A percentile compares a stretch with the other conserved stretches of the same genome.
Evolutionary conservation across 2,329 filamentous ascomycete species (phyloP).

Genomic region (Aspergillus udagawae): DNA sequence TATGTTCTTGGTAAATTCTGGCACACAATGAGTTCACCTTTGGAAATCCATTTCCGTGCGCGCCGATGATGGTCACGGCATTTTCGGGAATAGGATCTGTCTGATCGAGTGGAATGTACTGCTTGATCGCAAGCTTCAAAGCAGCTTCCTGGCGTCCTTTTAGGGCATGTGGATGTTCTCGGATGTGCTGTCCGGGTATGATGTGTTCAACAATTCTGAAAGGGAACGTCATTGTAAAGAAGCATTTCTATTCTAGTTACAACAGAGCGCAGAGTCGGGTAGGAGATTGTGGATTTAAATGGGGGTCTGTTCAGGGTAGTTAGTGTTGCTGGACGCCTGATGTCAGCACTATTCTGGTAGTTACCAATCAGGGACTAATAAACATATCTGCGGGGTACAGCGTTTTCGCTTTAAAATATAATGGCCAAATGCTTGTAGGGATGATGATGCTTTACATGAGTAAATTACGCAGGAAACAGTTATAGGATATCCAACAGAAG

Average conservation of each 20-base stretch:
- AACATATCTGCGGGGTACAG: no score
- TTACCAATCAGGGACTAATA: background rate
- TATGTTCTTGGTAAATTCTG: no score
- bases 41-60: slow-evolving; percentile 10
- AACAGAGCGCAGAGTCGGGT: background rate
- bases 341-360: background rate
- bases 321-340: background rate
- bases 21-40: slow-evolving; percentile 1
- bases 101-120: slow-evolving; percentile 51
- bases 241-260: background rate
- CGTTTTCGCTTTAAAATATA: no score
- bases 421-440: background rate
- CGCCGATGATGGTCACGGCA: slow-evolving; percentile 14
- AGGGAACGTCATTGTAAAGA: background rate
- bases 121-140: slow-evolving; percentile 50
- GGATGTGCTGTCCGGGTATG: slow-evolving; percentile 49
- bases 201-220: slow-evolving; percentile 47
- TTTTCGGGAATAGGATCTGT: slow-evolving; percentile 38
- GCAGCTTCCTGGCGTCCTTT: slow-evolving; percentile 46
- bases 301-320: background rate
- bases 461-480: no score
- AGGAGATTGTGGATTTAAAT: background rate
- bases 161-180: slow-evolving; percentile 49
- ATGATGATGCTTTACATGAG: background rate
- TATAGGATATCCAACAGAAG: no score